These are phyloP conservation scores for Fusarium liriodendri DNA, from an alignment of 2,329 filamentous ascomycete species.

Conservation along the genomic window DNA sequence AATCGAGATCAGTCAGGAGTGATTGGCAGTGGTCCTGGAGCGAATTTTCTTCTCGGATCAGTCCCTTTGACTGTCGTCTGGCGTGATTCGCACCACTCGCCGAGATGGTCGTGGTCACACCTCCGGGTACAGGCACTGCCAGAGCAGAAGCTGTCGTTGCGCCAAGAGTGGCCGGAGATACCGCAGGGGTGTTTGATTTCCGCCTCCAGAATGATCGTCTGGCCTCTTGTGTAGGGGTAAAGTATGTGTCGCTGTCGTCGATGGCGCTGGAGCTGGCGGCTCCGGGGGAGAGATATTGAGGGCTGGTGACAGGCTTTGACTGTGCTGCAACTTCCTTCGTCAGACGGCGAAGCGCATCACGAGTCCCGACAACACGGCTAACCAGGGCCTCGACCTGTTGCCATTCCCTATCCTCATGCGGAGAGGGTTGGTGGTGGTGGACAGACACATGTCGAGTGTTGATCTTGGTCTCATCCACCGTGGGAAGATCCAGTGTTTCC, in stretches of 20 bases:
- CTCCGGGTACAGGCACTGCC: slow-evolving; percentile 57
- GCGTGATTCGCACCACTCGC: slow-evolving; percentile 47
- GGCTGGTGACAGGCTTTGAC: slow-evolving; percentile 42
- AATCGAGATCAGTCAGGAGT: slow-evolving; percentile 86
- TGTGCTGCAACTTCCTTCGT: slow-evolving; percentile 83
- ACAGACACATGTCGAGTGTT: slow-evolving; percentile 43
- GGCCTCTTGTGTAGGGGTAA: slow-evolving; percentile 49
- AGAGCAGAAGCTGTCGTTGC: slow-evolving; percentile 53
- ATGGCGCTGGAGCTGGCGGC: slow-evolving; percentile 53
- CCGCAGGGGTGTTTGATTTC: slow-evolving; percentile 72
- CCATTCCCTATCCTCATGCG: slow-evolving; percentile 85
- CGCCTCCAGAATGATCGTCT: slow-evolving; percentile 92
- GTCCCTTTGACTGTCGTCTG: slow-evolving; percentile 52
- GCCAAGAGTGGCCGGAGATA: slow-evolving; percentile 55
- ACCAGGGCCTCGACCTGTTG: slow-evolving; percentile 86
- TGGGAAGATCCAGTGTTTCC: slow-evolving; percentile 50
- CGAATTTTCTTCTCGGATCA: slow-evolving; percentile 67
- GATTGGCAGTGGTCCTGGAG: slow-evolving; percentile 86
- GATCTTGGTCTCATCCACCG: slow-evolving; percentile 43
- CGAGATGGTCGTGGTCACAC: slow-evolving; percentile 44
- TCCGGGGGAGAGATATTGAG: slow-evolving; percentile 55
- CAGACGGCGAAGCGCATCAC: slow-evolving; percentile 87
- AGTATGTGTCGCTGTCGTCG: slow-evolving; percentile 70
- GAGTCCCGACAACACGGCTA: slow-evolving; percentile 85
- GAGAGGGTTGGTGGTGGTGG: slow-evolving; percentile 50